Percentiles rank a stretch among this genome's conserved stretches.
These are phyloP conservation scores for Sarocladium brachiariae DNA, from an alignment of 2,329 filamentous ascomycete species.

Conservation along the genomic window DNA sequence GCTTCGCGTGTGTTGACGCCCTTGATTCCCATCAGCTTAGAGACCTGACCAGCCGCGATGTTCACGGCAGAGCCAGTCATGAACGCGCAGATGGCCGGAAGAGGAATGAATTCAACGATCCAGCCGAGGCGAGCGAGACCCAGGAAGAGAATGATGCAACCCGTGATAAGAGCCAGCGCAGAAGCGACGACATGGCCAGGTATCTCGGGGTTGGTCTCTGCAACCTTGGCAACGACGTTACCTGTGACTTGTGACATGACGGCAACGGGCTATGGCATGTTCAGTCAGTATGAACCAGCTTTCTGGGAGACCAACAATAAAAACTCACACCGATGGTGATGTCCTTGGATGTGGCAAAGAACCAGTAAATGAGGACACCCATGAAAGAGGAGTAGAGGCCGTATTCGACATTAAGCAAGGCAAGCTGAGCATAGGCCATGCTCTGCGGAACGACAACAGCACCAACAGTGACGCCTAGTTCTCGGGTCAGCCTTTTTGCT, in stretches of 20 bases:
- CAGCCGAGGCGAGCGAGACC: slow-evolving; percentile 45
- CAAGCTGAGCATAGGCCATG: slow-evolving; percentile 46
- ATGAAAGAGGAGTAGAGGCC: slow-evolving; percentile 75
- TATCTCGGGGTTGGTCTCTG: slow-evolving; percentile 29
- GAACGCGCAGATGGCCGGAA: slow-evolving; percentile 46
- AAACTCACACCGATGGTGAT: slow-evolving; percentile 75
- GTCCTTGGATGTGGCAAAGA: slow-evolving; percentile 90
- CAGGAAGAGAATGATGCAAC: slow-evolving; percentile 40
- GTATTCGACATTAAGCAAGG: slow-evolving; percentile 40
- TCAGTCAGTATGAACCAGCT: slow-evolving; percentile 13
- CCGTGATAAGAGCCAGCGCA: slow-evolving; percentile 40
- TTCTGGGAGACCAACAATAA: background rate
- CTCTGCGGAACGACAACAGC: slow-evolving; percentile 48
- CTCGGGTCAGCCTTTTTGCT: slow-evolving; percentile 15
- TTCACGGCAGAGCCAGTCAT: slow-evolving; percentile 47
- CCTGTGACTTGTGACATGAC: slow-evolving; percentile 48
- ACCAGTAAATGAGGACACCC: slow-evolving; percentile 93
- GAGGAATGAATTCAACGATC: slow-evolving; percentile 47
- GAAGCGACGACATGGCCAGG: slow-evolving; percentile 38
- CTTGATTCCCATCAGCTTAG: slow-evolving; percentile 43
- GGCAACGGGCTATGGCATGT: slow-evolving; percentile 38
- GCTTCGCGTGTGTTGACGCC: slow-evolving; percentile 42
- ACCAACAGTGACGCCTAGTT: slow-evolving; percentile 36
- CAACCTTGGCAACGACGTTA: slow-evolving; percentile 36
- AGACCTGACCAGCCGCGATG: slow-evolving; percentile 43